These are phyloP conservation scores for Cercospora sojina DNA, from an alignment of 2,329 filamentous ascomycete genomes.

Conservation along the genomic window DNA sequence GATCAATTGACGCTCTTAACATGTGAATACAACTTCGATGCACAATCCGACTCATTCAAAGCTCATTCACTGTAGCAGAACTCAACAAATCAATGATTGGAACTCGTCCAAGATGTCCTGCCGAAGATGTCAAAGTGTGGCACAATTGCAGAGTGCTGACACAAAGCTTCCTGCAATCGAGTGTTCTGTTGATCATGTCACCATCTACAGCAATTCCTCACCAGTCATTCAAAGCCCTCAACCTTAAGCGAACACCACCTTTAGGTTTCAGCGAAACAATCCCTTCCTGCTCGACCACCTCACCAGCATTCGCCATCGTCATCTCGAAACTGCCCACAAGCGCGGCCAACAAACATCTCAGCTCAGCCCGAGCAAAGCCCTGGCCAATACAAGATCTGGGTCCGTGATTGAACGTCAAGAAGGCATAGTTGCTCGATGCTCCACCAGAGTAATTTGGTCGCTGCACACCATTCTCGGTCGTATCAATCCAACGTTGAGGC, in stretches of 20 bases:
- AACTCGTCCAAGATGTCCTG: no score
- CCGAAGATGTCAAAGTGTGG: no score
- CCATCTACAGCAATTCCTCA: no score
- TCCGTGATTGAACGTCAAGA: conserved; percentile 47
- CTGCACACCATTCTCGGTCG: conserved; percentile 23
- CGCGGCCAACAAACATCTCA: conserved; percentile 34
- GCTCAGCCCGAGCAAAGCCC: conserved; percentile 59
- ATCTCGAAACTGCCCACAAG: conserved; percentile 32
- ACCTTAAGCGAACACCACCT: conserved; percentile 29
- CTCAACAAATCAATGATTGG: no score
- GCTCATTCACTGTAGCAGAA: no score
- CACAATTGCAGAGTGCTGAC: no score
- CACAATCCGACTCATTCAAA: no score
- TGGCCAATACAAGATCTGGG: conserved; percentile 80
- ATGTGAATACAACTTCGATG: no score
- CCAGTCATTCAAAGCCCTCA: conserved; percentile 26
- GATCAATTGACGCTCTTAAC: no score
- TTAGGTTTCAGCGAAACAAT: conserved; percentile 32
- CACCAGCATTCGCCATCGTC: conserved; percentile 27
- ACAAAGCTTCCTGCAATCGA: no score
- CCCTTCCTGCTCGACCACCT: conserved; percentile 28
- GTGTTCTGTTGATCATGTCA: no score
- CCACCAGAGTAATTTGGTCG: conserved; percentile 64
- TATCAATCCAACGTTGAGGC: conserved; percentile 49
- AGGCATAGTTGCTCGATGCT: conserved; percentile 54